These are phyloP conservation scores for Dissoconium aciculare DNA, from an alignment of 2,329 filamentous ascomycete genomes.

Conservation along the genomic window DNA sequence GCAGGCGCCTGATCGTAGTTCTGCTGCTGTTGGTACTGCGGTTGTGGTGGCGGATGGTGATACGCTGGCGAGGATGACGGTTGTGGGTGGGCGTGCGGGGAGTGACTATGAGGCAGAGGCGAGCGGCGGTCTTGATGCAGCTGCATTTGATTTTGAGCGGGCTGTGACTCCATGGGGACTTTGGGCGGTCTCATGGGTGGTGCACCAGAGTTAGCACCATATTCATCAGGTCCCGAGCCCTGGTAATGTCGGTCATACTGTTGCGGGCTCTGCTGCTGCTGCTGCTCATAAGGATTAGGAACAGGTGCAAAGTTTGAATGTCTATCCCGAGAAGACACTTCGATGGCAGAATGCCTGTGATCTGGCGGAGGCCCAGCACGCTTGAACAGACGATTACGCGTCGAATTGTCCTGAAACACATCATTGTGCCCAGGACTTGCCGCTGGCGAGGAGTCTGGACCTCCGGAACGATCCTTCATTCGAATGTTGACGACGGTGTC, in stretches of 20 bases:
- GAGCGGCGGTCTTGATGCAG: no score
- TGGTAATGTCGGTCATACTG: slow-evolving; percentile 29
- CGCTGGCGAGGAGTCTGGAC: no score
- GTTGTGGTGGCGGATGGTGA: no score
- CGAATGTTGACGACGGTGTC: slow-evolving; percentile 23
- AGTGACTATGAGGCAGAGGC: no score
- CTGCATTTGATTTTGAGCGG: no score
- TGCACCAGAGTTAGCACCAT: slow-evolving; percentile 9
- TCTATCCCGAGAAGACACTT: slow-evolving; percentile 23
- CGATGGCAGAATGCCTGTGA: slow-evolving; percentile 18
- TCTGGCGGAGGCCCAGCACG: slow-evolving; percentile 32
- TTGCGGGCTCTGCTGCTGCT: slow-evolving; percentile 24
- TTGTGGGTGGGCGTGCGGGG: no score
- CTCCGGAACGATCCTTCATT: slow-evolving; percentile 11
- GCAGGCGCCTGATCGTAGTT: no score
- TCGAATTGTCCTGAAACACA: no score
- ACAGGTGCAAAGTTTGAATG: slow-evolving; percentile 29
- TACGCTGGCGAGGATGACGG: no score
- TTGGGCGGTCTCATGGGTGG: slow-evolving; percentile 11
- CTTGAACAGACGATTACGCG: not conserved
- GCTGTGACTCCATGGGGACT: no score
- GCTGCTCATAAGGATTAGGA: slow-evolving; percentile 34
- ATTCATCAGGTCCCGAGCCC: slow-evolving; percentile 21
- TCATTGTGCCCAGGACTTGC: no score
- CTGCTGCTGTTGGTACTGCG: no score